These are phyloP conservation scores for Neospermospora avenae DNA, from an alignment of 2,329 filamentous ascomycete species.

Conservation along the genomic window DNA sequence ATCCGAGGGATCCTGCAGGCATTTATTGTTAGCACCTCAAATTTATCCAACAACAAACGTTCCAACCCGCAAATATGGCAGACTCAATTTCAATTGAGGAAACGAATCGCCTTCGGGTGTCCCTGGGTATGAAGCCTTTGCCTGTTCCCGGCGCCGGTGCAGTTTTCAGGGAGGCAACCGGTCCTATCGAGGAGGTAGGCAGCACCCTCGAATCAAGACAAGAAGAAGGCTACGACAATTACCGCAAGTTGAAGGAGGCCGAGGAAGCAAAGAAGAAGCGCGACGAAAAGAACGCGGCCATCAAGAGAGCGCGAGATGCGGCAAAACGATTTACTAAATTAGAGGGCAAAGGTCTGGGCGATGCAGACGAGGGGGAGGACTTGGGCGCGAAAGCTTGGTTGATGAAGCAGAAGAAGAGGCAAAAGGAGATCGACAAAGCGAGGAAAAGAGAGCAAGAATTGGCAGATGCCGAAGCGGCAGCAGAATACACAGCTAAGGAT, in stretches of 20 bases:
- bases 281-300: conserved; percentile 74
- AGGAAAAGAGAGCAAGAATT: conserved; percentile 72
- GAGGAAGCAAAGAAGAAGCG: conserved; percentile 75
- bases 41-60: background rate
- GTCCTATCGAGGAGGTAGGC: conserved; percentile 59
- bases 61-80: conserved; percentile 31
- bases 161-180: conserved; percentile 48
- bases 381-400: conserved; percentile 85
- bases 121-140: conserved; percentile 85
- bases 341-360: conserved; percentile 80
- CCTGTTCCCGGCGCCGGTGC: conserved; percentile 73
- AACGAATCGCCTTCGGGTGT: conserved; percentile 86
- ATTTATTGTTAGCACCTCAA: too few relatives aligned
- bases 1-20: too few relatives aligned
- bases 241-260: conserved; percentile 59
- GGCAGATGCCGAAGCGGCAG: conserved; percentile 68
- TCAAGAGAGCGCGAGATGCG: conserved; percentile 83
- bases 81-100: conserved; percentile 80
- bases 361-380: conserved; percentile 62
- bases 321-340: conserved; percentile 73
- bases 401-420: conserved; percentile 84
- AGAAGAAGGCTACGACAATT: conserved; percentile 72
- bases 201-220: conserved; percentile 83
- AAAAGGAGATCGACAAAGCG: conserved; percentile 83
- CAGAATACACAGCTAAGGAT: conserved; percentile 81